Conservation (phyloP, 2,329 filamentous ascomycete species). For the Aspergillus brunneoviolaceus region DNA sequence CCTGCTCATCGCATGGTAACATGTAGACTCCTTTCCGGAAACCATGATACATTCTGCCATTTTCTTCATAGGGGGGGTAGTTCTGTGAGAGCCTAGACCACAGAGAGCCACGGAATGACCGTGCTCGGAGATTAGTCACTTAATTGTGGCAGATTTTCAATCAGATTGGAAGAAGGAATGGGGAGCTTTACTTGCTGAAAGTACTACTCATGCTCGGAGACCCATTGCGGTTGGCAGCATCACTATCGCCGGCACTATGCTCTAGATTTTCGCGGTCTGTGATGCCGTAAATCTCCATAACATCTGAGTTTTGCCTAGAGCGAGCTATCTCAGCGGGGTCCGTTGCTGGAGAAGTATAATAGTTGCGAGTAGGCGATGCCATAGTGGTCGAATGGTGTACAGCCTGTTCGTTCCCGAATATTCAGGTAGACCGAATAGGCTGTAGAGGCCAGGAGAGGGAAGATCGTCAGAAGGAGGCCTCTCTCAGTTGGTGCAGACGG, state of each 20-base stretch:
- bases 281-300: constrained; percentile 37
- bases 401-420: constrained; percentile 23
- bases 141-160: constrained; percentile 1
- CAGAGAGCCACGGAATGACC: constrained; percentile 3
- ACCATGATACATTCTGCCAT: constrained; percentile 69
- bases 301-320: constrained; percentile 36
- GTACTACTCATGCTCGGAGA: constrained; percentile 23
- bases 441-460: background rate
- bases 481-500: background rate
- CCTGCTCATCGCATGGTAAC: constrained; percentile 74
- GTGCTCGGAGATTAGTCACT: constrained; percentile 18
- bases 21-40: constrained; percentile 69
- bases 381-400: constrained; percentile 22
- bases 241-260: constrained; percentile 20
- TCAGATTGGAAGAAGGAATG: constrained; percentile 4
- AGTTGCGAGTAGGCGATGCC: constrained; percentile 21
- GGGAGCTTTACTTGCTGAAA: constrained; percentile 25
- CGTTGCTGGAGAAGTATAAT: constrained; percentile 28
- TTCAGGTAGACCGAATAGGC: constrained; percentile 8
- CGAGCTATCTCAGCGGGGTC: constrained; percentile 27
- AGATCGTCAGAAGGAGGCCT: background rate
- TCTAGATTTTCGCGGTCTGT: constrained; percentile 31
- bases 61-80: constrained; percentile 56
- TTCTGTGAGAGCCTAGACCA: constrained; percentile 34
- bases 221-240: constrained; percentile 31